Base-by-base conservation (phyloP, 1,284 basidiomycete genomes). In the Cerrena zonata region DNA sequence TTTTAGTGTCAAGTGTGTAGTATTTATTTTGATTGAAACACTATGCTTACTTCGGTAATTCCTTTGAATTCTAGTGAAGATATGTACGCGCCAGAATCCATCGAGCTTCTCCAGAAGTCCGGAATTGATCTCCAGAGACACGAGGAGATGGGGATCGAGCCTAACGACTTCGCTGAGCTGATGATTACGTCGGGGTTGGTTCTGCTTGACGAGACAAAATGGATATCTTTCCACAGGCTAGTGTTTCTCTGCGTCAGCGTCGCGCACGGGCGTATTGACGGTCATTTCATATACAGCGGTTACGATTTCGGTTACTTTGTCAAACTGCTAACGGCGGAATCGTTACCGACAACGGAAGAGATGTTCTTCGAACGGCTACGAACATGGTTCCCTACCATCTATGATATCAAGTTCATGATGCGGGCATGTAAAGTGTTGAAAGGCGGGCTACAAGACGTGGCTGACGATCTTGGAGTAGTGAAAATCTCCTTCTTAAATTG, bases 281-380 rank as follows among this genome's bases (percentile, higher is more conserved):
- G 10, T 7, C 18, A 18, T 41, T 41, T 22, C 10, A 41, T 18
- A 41, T 22, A 18, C 66, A 97, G 94, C 66, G 96, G 95, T 26
- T 99, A 99, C 70, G 95, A 99, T 70, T 99, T 99, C 72, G 95
- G 96, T 19, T 99, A 99, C 68, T 88, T 99, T 60, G 85, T 99
- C 69, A 96, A 96, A 68, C 80, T 98, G 47, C 80, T 99, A 45
- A 97, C 94, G 1, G 88, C 84, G 57, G 77, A 86, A 61, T 89
- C 92, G 40, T 72, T 99, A 55, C 96, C 96, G 2, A 82, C 86
- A 24, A 84, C 85, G 22, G 96, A 99, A 71, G 84, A 89, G 56
- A 81, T 84, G 18, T 99, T 99, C 71, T 97, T 98, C 67, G 82
- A 91, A 47, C 79, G 90, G 45, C 79, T 99, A 24, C 80, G 78